Conservation (phyloP, 2,329 filamentous ascomycete species). For the Daldinia sp. region DNA sequence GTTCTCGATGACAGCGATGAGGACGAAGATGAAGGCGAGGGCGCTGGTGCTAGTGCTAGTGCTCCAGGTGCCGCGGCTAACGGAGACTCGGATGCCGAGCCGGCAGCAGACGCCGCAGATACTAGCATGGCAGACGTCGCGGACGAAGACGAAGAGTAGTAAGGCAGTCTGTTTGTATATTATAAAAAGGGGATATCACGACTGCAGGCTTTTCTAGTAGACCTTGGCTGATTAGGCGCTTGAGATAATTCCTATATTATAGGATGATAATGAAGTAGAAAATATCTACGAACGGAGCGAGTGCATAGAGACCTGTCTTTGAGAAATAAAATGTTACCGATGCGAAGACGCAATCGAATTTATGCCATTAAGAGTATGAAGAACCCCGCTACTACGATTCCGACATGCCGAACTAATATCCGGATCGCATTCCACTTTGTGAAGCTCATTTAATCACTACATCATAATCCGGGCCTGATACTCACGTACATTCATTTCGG, state of each 20-base stretch:
- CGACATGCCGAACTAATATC: not conserved
- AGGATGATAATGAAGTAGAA: not conserved
- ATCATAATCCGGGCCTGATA: not conserved
- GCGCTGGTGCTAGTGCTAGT: conserved; percentile 35
- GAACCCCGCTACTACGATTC: not conserved
- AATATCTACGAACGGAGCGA: not conserved
- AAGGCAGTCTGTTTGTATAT: conserved; percentile 22
- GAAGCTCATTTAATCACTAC: not conserved
- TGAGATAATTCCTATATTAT: not conserved
- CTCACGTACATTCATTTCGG: not conserved
- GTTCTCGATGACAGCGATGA: conserved; percentile 64
- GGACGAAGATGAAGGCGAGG: conserved; percentile 55
- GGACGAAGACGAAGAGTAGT: conserved; percentile 47
- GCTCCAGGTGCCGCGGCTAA: conserved; percentile 27
- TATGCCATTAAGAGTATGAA: not conserved
- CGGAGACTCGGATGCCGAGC: conserved; percentile 29
- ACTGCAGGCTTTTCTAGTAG: not conserved
- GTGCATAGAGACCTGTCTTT: not conserved
- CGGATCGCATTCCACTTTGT: not conserved
- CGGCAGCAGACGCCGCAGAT: conserved; percentile 40
- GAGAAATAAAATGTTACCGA: not conserved
- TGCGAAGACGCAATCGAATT: not conserved
- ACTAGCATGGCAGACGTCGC: conserved; percentile 48
- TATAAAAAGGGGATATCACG: conserved; percentile 6
- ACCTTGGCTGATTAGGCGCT: not conserved